Base-by-base conservation (phyloP, 768 basidiomycete species). In the Cantharellus anzutake region DNA sequence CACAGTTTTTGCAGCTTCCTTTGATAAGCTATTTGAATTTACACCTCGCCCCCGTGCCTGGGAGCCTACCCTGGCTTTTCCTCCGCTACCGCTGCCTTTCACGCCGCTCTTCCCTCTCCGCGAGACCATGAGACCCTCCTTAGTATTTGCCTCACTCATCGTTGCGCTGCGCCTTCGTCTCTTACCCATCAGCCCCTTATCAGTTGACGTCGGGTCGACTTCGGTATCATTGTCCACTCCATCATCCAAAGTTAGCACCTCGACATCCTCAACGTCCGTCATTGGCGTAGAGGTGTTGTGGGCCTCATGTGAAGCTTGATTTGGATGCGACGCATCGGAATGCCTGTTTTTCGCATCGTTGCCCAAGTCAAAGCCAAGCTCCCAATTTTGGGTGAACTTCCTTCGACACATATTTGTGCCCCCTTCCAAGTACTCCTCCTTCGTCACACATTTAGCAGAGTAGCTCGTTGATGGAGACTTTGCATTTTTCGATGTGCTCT, bases 361-460 rank as follows among this genome's bases (percentile, higher is more conserved):
- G n/a, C n/a, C n/a, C n/a, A n/a, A n/a, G 7, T 48, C 44, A 20
- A 48, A 48, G 20, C 44, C 44, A 20, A 7, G 11, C 7, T 20
- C 11, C 7, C 7, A 35, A 55, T 55, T 55, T 34, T 35, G 11
- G 7, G 70, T 73, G 70, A 92, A 88, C 67, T 85, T 88, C 60
- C 82, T 75, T 63, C 87, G 78, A 61, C 80, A 80, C 60, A 84
- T 83, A 61, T 74, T 78, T 64, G 80, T 84, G 41, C 92, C 92
- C 62, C 77, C 77, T 71, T 97, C 92, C 56, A 79, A 73, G 70
- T 94, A 97, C 68, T 97, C 91, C 55, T 78, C 80, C 51, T 84
- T 74, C 3, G 88, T 88, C 62, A 90, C 79, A 39, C 79, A 75
- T 20, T 29, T 29, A 29, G 20, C 20, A 29, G 20, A 29, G 20